Conservation (phyloP, 257 asterid species). For the Salvia miltiorrhiza region DNA sequence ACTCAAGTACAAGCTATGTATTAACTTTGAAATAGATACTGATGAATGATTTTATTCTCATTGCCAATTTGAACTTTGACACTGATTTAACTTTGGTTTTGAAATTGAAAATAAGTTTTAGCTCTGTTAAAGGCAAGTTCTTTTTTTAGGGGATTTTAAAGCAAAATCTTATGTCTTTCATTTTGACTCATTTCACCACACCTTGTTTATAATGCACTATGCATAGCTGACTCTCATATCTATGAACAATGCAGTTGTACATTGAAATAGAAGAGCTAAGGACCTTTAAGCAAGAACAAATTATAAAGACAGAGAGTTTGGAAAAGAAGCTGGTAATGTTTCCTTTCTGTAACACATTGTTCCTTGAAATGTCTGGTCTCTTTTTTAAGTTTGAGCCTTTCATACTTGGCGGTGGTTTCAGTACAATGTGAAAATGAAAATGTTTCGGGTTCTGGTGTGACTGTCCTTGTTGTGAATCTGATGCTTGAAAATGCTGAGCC, state of each 20-base stretch:
- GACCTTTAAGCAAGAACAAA: conserved; percentile 45
- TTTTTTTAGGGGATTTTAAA: too few relatives aligned
- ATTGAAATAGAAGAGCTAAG: conserved; percentile 51
- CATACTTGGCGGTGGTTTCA: conserved; percentile 1
- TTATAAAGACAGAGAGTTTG: conserved; percentile 39
- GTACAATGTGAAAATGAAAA: conserved; percentile 13
- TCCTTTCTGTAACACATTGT: conserved; percentile 2
- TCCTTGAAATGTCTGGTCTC: neutral
- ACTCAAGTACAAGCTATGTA: neutral
- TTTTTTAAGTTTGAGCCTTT: conserved; percentile 3
- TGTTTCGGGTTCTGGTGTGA: neutral
- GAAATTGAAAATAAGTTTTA: neutral
- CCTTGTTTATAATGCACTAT: neutral
- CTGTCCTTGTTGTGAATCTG: neutral
- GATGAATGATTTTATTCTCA: neutral
- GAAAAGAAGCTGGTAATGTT: conserved; percentile 61
- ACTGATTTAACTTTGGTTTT: neutral
- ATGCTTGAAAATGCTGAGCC: neutral
- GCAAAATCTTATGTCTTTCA: neutral
- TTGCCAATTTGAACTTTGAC: conserved; percentile 4
- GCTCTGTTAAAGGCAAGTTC: neutral
- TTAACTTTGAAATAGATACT: neutral
- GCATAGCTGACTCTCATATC: conserved; percentile 20
- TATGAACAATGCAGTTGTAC: conserved; percentile 44
- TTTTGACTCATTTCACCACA: neutral